Percentiles rank a stretch among this genome's conserved stretches.
phyloP scores from a whole-genome alignment of 2,329 filamentous ascomycete genomes.

The Teratosphaeriaceae sp. region DNA sequence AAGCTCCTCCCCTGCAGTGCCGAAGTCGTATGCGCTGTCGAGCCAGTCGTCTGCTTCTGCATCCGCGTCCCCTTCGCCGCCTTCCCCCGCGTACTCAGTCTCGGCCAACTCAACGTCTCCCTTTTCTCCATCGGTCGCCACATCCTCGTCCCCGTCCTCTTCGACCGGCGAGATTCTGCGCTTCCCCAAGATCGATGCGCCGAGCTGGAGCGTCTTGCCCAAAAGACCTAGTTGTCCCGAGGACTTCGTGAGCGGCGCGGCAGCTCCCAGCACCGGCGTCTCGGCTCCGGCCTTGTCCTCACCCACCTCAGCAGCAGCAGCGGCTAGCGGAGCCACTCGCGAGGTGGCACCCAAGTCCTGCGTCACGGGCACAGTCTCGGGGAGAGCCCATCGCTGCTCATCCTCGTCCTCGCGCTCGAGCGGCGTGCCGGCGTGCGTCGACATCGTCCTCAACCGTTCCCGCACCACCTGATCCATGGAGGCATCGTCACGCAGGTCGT shows the following conservation, averaged over 20 bases:
- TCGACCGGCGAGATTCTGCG: constrained; percentile 1
- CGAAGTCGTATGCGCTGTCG: neutral
- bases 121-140: neutral
- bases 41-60: too few relatives aligned
- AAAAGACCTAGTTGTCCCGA: too few relatives aligned
- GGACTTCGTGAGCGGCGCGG: too few relatives aligned
- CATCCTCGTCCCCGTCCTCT: neutral
- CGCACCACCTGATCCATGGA: too few relatives aligned
- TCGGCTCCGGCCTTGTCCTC: neutral
- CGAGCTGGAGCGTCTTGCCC: neutral
- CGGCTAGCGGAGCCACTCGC: too few relatives aligned
- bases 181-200: constrained; percentile 1
- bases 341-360: constrained; percentile 5
- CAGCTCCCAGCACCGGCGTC: too few relatives aligned
- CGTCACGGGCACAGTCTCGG: neutral
- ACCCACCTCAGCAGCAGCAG: neutral
- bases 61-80: too few relatives aligned
- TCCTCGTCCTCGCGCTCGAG: too few relatives aligned
- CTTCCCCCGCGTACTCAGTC: too few relatives aligned
- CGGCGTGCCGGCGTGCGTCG: too few relatives aligned
- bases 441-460: too few relatives aligned
- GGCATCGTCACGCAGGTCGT: too few relatives aligned
- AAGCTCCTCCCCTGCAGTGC: neutral
- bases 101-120: neutral
- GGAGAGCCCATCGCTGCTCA: neutral